Evolutionary conservation across 2,329 filamentous ascomycete genomes (phyloP), one percentile per base, ranked within the genome.

Genomic region (Talaromyces pinophilus): DNA sequence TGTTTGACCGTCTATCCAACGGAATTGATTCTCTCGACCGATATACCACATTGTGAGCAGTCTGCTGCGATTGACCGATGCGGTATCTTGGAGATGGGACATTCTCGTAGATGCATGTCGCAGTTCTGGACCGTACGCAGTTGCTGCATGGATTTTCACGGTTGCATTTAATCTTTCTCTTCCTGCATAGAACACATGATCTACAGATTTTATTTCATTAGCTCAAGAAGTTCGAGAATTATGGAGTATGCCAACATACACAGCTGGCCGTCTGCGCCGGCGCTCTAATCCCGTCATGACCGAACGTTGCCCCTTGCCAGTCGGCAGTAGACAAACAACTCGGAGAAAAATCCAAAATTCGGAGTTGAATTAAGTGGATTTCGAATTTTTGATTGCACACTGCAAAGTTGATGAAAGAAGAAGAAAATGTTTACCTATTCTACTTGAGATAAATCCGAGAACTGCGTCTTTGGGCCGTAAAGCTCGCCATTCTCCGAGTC

Each of bases 101-200:
- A 25, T 70, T 72, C 7, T 77, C 72, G 70, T 87, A 88, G 1
- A 83, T 80, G 71, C 87, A 89, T 25, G 79, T 78, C 19, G 79
- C 78, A 64, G 82, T 83, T 69, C 80, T 83, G 25, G 85, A 85
- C 69, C 84, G 83, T n/a, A 84, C 67, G 71, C 88, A 90, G 66
- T 87, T 86, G 67, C 79, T 82, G 71, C 87, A 90, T 0, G 88
- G 88, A 6, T 77, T 75, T 67, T 83, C 83, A 59, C 85, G 84
- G 71, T 90, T 84, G 71, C 87, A 90, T 57, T 83, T 82, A 67
- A 89, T 84, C 74, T 90, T 90, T 48, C 86, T 85, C 64, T 77
- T 82, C 52, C 87, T 81, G 71, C 88, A 90, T 50, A 86, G 79
- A 69, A 82, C 77, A 72, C 86, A 88, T 1, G 86, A 82, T 17